Conservation (phyloP, 139 green algal genomes). For the Asterochloris erici region DNA sequence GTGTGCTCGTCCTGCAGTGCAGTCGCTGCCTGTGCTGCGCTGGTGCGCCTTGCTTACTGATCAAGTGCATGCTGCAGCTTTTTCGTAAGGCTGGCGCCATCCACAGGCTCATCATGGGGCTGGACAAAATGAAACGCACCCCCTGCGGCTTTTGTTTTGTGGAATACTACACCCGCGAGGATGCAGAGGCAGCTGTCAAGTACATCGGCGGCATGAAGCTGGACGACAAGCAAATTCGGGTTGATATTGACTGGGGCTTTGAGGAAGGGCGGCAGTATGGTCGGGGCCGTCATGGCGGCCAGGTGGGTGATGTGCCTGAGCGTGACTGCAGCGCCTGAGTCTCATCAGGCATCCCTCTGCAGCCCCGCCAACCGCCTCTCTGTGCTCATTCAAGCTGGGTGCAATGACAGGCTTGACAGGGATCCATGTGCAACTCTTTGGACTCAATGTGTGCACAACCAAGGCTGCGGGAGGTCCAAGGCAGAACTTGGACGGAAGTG, state of each 20-base stretch:
- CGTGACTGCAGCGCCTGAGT: no score
- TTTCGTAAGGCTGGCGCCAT: slow-evolving; percentile 83
- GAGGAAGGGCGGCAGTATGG: slow-evolving; percentile 94
- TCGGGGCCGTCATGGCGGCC: slow-evolving; percentile 81
- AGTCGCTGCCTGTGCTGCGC: no score
- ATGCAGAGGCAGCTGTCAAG: slow-evolving; percentile 77
- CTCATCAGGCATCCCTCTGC: no score
- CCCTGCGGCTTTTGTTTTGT: slow-evolving; percentile 99
- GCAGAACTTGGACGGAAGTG: no score
- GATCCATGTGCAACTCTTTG: no score
- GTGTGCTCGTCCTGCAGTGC: no score
- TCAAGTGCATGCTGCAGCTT: slow-evolving; percentile 25
- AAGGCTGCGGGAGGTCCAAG: no score
- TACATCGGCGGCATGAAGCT: slow-evolving; percentile 93
- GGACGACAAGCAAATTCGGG: slow-evolving; percentile 89
- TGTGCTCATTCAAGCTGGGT: no score
- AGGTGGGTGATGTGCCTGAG: slow-evolving; percentile 40
- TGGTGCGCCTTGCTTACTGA: no score
- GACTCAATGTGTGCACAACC: no score
- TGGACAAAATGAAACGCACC: slow-evolving; percentile 88
- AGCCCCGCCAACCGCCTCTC: no score
- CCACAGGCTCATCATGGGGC: slow-evolving; percentile 91
- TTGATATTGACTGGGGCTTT: slow-evolving; percentile 99
- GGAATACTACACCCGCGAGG: slow-evolving; percentile 74
- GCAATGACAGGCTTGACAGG: no score